Conservation (phyloP, 1,284 basidiomycete genomes). For the Marasmius sp. region DNA sequence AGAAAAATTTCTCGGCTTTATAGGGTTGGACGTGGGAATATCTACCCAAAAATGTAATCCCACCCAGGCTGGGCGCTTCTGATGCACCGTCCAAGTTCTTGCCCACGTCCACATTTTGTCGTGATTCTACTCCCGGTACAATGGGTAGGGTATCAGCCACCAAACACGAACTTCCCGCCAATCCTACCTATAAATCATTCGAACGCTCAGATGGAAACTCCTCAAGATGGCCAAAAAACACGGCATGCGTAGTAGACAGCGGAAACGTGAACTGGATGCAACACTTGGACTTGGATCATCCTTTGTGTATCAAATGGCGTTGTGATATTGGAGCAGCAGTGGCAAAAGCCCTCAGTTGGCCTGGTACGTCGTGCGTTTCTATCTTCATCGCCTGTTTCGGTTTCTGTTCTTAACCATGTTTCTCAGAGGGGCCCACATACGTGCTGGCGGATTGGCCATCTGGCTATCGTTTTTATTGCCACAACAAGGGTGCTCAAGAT, state of each 20-base stretch:
- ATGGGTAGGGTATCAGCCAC: slow-evolving; percentile 21
- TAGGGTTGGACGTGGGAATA: neutral
- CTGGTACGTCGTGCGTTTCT: slow-evolving; percentile 37
- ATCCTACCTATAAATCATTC: slow-evolving; percentile 59
- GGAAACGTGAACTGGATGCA: slow-evolving; percentile 73
- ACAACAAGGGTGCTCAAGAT: slow-evolving; percentile 59
- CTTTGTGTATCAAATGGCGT: slow-evolving; percentile 60
- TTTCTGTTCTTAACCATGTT: neutral
- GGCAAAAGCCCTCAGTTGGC: slow-evolving; percentile 49
- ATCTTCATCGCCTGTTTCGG: neutral
- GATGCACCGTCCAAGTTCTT: neutral
- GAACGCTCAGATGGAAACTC: slow-evolving; percentile 58
- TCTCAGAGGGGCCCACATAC: slow-evolving; percentile 53
- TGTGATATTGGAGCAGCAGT: slow-evolving; percentile 52
- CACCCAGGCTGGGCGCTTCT: neutral
- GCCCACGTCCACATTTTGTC: neutral
- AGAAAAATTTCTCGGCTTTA: neutral
- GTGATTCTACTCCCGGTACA: neutral
- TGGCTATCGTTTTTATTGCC: slow-evolving; percentile 72
- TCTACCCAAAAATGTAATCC: neutral
- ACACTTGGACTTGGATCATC: slow-evolving; percentile 47
- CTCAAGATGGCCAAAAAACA: slow-evolving; percentile 55
- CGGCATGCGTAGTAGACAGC: slow-evolving; percentile 46
- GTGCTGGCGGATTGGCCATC: slow-evolving; percentile 64
- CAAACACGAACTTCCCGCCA: slow-evolving; percentile 41